Base-by-base conservation (phyloP, 2,329 filamentous ascomycete species). In the Boeremia lycopersici region DNA sequence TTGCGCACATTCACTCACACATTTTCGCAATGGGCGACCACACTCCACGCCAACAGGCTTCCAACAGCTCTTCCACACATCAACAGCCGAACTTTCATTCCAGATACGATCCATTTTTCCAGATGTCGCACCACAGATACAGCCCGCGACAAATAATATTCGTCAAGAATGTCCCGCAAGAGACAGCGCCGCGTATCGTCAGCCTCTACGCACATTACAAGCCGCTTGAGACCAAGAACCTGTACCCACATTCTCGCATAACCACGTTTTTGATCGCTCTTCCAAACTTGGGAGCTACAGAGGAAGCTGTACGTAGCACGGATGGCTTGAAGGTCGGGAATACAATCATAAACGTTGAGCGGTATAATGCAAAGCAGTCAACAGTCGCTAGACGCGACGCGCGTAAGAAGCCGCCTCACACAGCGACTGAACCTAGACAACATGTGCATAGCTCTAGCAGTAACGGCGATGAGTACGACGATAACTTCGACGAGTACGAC, bases 151-250 rank as follows among this genome's bases (percentile, higher is more conserved):
- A 63, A 12, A 51, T 60, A 0, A 36, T 67, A 13, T 67, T 67
- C 40, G 64, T 63, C 9, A 67, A 64, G 25, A 65, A 67, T 15
- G 59, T 67, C 1, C 64, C 62, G 2, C 49, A 42, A 40, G 51
- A 62, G 1, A 34, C 56, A 2, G 40, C 48, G 1, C 19, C 42
- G 8, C 39, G 50, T 6, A 45, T 64, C 4, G 41, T 35, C 8
- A 11, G 11, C 1, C 31, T 64, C 0, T 67, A 47, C 45, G 17
- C 38, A 6, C 51, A 50, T 4, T 64, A 58, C 35, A 30, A 56
- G 8, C 59, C 64, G 2, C 23, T 61, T 2, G 40, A 50, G 29
- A 39, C 57, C 6, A 64, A 60, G 7, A 67, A 67, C 29, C 51
- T 67, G 11, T 65, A 61, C 15, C 58, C 61, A 1, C 5, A 47